Evolutionary conservation across 2,329 filamentous ascomycete genomes (phyloP).

Genomic region (Pleomassaria siparia): DNA sequence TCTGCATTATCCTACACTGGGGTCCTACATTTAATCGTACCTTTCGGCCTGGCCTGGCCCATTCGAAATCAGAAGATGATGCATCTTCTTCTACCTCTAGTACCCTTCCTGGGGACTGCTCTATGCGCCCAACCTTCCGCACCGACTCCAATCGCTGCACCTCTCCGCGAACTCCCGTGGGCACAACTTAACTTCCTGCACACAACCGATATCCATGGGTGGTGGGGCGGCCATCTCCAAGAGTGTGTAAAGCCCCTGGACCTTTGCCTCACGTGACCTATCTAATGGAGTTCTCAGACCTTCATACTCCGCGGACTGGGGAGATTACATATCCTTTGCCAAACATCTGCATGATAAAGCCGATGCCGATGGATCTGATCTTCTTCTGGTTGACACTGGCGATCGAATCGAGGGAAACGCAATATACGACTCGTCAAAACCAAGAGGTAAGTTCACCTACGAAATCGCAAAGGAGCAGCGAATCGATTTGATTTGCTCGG

Average conservation of each 20-base stretch:
- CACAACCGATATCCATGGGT: constrained; percentile 92
- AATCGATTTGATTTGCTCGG: constrained; percentile 81
- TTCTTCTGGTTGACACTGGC: constrained; percentile 93
- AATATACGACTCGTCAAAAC: constrained; percentile 84
- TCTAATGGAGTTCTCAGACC: constrained; percentile 53
- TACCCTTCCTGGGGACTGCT: constrained; percentile 40
- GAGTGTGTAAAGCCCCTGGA: constrained; percentile 61
- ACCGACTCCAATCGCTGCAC: constrained; percentile 73
- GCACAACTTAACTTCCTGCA: constrained; percentile 90
- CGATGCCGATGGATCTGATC: constrained; percentile 75
- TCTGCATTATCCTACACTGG: too few species aligned
- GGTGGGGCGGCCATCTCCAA: constrained; percentile 89
- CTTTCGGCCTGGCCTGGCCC: neutral
- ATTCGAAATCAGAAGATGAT: constrained; percentile 15
- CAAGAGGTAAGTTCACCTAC: constrained; percentile 86
- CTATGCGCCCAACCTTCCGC: constrained; percentile 72
- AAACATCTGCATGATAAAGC: constrained; percentile 77
- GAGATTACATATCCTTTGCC: constrained; percentile 94
- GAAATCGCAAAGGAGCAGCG: constrained; percentile 81
- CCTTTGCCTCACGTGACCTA: neutral
- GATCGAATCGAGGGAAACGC: constrained; percentile 94
- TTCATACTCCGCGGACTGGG: constrained; percentile 95
- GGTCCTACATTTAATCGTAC: too few species aligned
- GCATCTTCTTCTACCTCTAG: constrained; percentile 13
- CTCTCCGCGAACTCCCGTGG: constrained; percentile 83